Evolutionary conservation across 306 rosid genomes (phyloP).

Genomic region (Sindora glabra): DNA sequence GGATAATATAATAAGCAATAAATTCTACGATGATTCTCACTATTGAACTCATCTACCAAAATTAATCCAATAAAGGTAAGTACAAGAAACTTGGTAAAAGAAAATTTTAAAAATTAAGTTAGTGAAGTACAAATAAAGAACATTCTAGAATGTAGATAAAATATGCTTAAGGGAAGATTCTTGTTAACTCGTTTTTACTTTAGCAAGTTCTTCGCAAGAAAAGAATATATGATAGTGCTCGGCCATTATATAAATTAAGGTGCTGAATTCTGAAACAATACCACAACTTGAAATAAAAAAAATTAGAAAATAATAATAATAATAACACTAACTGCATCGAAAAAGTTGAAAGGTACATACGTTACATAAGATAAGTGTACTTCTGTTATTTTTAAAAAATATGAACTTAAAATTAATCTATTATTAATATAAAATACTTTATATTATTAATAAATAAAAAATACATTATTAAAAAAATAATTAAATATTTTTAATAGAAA

Average conservation of each 20-base stretch:
- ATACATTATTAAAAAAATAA: too few relatives aligned
- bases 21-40: conserved; percentile 49
- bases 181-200: conserved; percentile 1
- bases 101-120: neutral
- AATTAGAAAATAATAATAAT: too few relatives aligned
- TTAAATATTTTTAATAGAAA: too few relatives aligned
- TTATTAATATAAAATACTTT: too few relatives aligned
- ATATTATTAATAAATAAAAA: too few relatives aligned
- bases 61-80: conserved; percentile 37
- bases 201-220: neutral
- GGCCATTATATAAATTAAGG: neutral
- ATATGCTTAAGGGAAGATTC: conserved; percentile 9
- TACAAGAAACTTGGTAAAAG: conserved; percentile 15
- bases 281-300: neutral
- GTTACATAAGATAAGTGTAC: too few relatives aligned
- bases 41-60: conserved; percentile 27
- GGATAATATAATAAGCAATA: too few relatives aligned
- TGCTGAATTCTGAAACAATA: neutral
- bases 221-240: neutral
- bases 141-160: conserved; percentile 15
- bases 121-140: conserved; percentile 32
- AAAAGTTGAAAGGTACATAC: too few relatives aligned
- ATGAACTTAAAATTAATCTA: too few relatives aligned
- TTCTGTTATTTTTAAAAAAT: too few relatives aligned
- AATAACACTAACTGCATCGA: too few relatives aligned